Evolutionary conservation across 192 early-diverging fungal species (phyloP).

Genomic region (Umbelopsis vinacea): DNA sequence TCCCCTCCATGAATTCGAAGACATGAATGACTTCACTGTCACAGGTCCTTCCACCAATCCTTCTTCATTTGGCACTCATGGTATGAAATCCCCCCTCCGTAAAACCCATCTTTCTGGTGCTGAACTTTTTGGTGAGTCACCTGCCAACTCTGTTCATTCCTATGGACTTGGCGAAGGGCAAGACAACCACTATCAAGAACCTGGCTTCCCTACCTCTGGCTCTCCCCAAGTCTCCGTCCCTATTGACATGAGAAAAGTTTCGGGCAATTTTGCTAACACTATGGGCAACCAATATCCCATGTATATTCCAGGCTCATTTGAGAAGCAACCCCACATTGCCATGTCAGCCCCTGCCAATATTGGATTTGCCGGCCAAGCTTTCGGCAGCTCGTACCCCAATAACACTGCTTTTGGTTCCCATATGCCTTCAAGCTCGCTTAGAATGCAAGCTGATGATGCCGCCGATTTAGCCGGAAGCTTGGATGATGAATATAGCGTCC

Average conservation of each 20-base stretch:
- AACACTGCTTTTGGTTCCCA: conserved; percentile 48
- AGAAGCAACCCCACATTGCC: conserved; percentile 14
- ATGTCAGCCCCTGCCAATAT: conserved; percentile 34
- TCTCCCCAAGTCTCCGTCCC: conserved; percentile 15
- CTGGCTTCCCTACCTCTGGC: background rate
- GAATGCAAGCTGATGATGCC: conserved; percentile 5
- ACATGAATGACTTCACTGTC: conserved; percentile 13
- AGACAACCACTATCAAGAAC: background rate
- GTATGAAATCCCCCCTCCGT: conserved; percentile 11
- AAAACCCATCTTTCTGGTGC: conserved; percentile 4
- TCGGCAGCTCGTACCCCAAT: conserved; percentile 35
- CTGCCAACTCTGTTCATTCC: conserved; percentile 6
- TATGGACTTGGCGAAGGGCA: conserved; percentile 6
- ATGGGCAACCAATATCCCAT: conserved; percentile 1
- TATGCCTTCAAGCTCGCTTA: conserved; percentile 26
- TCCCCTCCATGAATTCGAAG: conserved; percentile 10
- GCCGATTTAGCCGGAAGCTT: conserved; percentile 30
- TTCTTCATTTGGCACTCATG: conserved; percentile 12
- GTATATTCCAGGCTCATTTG: conserved; percentile 21
- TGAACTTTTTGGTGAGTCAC: conserved; percentile 17
- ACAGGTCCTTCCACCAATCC: conserved; percentile 14
- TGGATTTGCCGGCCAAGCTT: conserved; percentile 37
- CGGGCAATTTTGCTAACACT: conserved; percentile 13
- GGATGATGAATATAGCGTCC: conserved; percentile 37
- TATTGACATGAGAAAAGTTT: conserved; percentile 14